These are phyloP conservation scores for Pyracantha coccinea DNA, from an alignment of 331 rosid species.

Conservation along the genomic window DNA sequence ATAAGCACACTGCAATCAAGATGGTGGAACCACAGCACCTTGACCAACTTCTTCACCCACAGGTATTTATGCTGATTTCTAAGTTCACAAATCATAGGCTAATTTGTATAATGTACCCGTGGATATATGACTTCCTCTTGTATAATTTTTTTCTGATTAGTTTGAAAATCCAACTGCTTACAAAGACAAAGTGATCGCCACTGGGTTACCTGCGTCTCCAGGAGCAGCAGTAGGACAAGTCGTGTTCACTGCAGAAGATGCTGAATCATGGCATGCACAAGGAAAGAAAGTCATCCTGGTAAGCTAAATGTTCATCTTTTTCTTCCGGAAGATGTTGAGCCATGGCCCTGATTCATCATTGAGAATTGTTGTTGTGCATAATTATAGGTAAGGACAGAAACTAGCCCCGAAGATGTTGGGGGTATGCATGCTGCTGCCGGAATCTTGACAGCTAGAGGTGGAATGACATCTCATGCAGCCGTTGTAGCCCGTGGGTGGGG, in stretches of 20 bases:
- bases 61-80: conserved; percentile 31
- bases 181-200: conserved; percentile 69
- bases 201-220: conserved; percentile 97
- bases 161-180: conserved; percentile 82
- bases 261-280: conserved; percentile 93
- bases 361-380: not conserved
- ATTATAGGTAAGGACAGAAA: conserved; percentile 87
- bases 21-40: conserved; percentile 96
- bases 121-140: not conserved
- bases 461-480: conserved; percentile 99
- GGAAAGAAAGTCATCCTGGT: conserved; percentile 93
- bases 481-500: conserved; percentile 99
- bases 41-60: conserved; percentile 96
- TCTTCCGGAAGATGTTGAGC: not conserved
- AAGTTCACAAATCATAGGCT: not conserved
- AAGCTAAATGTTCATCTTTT: conserved; percentile 10
- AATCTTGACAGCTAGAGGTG: conserved; percentile 95
- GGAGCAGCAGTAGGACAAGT: conserved; percentile 97
- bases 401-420: conserved; percentile 98
- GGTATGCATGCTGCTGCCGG: conserved; percentile 99
- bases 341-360: not conserved
- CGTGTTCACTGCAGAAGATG: conserved; percentile 74
- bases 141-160: conserved; percentile 28
- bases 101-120: too few species aligned
- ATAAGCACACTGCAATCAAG: conserved; percentile 60